phyloP scores from a whole-genome alignment of 805 yeast species.

The Cyberlindnera euphorbiiphila region DNA sequence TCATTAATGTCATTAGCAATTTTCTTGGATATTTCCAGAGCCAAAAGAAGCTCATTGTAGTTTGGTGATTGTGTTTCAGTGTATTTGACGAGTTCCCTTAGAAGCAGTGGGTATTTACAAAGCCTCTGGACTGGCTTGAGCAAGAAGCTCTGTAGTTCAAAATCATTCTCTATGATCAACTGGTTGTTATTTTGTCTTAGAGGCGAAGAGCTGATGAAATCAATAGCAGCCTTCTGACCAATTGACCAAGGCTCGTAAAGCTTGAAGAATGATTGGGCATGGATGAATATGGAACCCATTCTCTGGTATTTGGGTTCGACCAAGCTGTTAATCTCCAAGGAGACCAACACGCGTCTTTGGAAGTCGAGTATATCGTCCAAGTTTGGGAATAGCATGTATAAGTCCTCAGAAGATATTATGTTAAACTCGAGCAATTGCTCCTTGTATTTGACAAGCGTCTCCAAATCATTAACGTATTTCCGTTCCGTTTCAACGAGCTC shows the following conservation, averaged over 20 bases:
- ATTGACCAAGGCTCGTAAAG: conserved; percentile 94
- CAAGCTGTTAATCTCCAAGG: conserved; percentile 81
- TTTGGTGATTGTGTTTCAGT: conserved; percentile 50
- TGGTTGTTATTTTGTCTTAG: conserved; percentile 51
- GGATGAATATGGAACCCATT: conserved; percentile 83
- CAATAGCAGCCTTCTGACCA: conserved; percentile 84
- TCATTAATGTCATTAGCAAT: conserved; percentile 89
- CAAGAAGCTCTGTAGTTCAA: conserved; percentile 84
- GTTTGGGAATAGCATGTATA: conserved; percentile 82
- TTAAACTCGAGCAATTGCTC: conserved; percentile 63
- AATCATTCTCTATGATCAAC: conserved; percentile 69
- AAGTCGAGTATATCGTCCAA: conserved; percentile 80
- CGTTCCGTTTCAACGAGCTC: conserved; percentile 90
- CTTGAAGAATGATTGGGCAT: conserved; percentile 79
- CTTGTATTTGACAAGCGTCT: conserved; percentile 63
- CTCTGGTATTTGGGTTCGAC: conserved; percentile 75
- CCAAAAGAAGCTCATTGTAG: conserved; percentile 65
- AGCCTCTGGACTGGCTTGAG: conserved; percentile 94
- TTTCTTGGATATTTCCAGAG: conserved; percentile 70
- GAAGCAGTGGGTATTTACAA: conserved; percentile 87
- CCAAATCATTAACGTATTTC: conserved; percentile 88
- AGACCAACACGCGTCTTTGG: conserved; percentile 84
- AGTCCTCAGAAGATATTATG: conserved; percentile 69
- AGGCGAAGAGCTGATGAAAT: conserved; percentile 61
- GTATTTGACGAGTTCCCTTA: conserved; percentile 68